These are phyloP conservation scores for Aegilops longissima DNA, from an alignment of 176 grass and related monocot genomes.

Conservation along the genomic window DNA sequence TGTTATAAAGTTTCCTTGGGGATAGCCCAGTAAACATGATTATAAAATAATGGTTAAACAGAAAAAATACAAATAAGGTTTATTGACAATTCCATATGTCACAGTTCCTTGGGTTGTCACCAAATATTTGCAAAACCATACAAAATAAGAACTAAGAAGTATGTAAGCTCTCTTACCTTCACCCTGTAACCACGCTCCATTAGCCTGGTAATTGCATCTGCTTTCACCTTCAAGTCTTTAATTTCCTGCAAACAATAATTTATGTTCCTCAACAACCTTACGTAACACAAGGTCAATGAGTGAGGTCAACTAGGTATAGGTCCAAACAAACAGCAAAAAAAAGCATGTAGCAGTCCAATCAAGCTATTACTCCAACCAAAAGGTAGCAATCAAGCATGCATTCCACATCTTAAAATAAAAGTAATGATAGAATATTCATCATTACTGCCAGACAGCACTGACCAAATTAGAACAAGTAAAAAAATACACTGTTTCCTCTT, in stretches of 20 bases:
- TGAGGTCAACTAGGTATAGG: neutral
- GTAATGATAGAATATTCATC: neutral
- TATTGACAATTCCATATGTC: neutral
- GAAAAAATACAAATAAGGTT: neutral
- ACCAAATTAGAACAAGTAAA: neutral
- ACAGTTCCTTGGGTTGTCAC: constrained; percentile 3
- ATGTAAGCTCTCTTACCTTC: constrained; percentile 15
- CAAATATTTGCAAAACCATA: neutral
- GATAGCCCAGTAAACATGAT: neutral
- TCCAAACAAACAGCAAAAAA: neutral
- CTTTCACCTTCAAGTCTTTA: constrained; percentile 58
- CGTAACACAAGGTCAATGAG: neutral
- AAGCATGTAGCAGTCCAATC: neutral
- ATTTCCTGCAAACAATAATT: constrained; percentile 20
- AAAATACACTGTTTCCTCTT: too few relatives aligned
- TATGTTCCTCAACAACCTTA: neutral
- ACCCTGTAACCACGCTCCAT: constrained; percentile 54
- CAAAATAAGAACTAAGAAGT: neutral
- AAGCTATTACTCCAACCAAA: constrained; percentile 44
- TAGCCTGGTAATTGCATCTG: constrained; percentile 39
- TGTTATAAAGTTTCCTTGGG: neutral
- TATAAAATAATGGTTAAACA: neutral
- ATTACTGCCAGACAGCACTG: neutral
- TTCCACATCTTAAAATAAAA: neutral
- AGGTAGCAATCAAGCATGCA: neutral